phyloP scores from a whole-genome alignment of 352 stramenopile genomes.

The Stramenopiles sp. region DNA sequence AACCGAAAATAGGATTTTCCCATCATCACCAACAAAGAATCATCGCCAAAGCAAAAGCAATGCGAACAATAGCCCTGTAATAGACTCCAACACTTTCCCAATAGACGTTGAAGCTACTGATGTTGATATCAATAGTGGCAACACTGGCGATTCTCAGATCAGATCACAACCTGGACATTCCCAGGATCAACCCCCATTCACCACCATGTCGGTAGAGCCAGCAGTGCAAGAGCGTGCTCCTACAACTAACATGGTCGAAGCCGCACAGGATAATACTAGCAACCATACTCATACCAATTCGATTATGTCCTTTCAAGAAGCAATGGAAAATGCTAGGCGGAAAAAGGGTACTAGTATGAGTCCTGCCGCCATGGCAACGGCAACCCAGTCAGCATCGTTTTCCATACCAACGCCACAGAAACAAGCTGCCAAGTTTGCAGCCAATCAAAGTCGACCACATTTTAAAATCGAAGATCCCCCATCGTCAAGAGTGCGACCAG shows the following conservation, averaged over 20 bases:
- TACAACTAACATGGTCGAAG: background rate
- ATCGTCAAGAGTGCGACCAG: background rate
- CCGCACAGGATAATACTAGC: background rate
- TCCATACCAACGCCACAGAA: background rate
- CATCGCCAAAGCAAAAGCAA: no score
- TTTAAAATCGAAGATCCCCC: conserved; percentile 11
- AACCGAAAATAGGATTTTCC: background rate
- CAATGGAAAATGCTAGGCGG: background rate
- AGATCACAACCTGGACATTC: no score
- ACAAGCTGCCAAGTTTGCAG: background rate
- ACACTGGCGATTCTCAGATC: no score
- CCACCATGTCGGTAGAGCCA: no score
- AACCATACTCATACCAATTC: background rate
- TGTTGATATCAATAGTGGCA: background rate
- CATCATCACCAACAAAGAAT: background rate
- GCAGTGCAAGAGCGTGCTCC: background rate
- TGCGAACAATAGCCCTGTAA: background rate
- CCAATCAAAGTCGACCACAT: background rate
- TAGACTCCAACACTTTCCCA: background rate
- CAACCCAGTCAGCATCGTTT: background rate
- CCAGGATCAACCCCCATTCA: no score
- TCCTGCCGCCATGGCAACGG: background rate
- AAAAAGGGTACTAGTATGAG: background rate
- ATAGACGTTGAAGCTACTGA: background rate
- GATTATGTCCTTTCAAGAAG: background rate